A percentile compares a stretch with the other conserved stretches of the same genome.
Conservation (phyloP, 495 filamentous ascomycete genomes). For the Trichoderma reesei region DNA sequence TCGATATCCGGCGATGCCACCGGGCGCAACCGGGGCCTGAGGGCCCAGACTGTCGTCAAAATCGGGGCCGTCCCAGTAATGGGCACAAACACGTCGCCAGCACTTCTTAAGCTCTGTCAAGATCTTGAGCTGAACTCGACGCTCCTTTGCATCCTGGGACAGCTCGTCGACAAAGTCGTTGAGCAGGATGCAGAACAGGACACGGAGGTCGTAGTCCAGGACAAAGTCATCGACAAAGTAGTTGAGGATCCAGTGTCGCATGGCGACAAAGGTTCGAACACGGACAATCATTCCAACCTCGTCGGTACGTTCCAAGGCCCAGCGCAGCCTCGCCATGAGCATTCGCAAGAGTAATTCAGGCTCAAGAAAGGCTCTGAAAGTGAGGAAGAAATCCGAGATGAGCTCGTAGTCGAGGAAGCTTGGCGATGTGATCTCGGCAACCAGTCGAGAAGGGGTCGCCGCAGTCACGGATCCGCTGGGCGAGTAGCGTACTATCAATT, state of each 20-base stretch:
- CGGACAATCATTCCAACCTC: conserved; percentile 85
- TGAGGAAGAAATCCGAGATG: conserved; percentile 96
- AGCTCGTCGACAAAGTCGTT: conserved; percentile 62
- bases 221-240: conserved; percentile 97
- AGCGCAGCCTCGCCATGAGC: conserved; percentile 73
- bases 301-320: conserved; percentile 73
- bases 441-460: conserved; percentile 81
- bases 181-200: conserved; percentile 70
- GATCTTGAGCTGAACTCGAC: conserved; percentile 77
- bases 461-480: conserved; percentile 68
- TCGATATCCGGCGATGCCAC: conserved; percentile 52
- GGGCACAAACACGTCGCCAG: conserved; percentile 82
- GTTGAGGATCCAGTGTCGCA: conserved; percentile 97
- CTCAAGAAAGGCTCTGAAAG: conserved; percentile 77
- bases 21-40: conserved; percentile 65
- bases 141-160: conserved; percentile 32
- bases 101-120: conserved; percentile 92
- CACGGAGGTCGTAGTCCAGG: conserved; percentile 65
- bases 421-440: conserved; percentile 96
- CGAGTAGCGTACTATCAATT: conserved; percentile 77
- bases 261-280: conserved; percentile 89
- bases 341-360: conserved; percentile 66
- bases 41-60: conserved; percentile 46
- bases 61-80: conserved; percentile 73
- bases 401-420: conserved; percentile 96